Base-by-base conservation (phyloP, 2,329 filamentous ascomycete genomes). In the Sporothrix humicola region DNA sequence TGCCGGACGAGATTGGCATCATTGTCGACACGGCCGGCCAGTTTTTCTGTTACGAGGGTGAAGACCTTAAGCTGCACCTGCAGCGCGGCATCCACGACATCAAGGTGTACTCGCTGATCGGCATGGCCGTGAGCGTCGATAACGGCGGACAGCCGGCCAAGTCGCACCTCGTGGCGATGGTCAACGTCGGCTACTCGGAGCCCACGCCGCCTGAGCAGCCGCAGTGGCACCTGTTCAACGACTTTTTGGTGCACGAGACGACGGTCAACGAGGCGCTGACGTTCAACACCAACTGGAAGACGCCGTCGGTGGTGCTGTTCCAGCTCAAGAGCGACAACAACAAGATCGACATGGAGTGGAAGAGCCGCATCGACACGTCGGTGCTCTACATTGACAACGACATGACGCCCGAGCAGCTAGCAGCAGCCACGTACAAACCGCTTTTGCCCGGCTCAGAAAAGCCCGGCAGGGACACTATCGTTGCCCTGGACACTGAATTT, bases 201-300 rank as follows among this genome's bases (percentile, higher is more conserved):
- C 84, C 86, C 0, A 85, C 88, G 58, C 81, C 87, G 0, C 86
- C 89, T 0, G 84, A 84, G 3, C 87, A 90, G 76, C 91, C 89
- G 78, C 91, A 92, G 77, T 99, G 97, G 97, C 94, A 98, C 82
- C 83, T 99, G 0, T 98, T 99, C 84, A 99, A 99, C 78, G 96
- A 99, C 82, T 99, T 99, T 79, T 83, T 97, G 50, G 97, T 99
- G 26, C 90, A 92, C 10, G 89, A 97, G 17, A 89, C 91, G 46
- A 88, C 89, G 42, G 91, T 94, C 75, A 71, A 71, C 15, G 95
- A 99, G 80, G 97, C 95, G 0, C 85, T 98, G 20, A 90, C 92
- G 31, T 99, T 98, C 81, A 95, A 95, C 75, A 90, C 94, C 3
- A 88, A 90, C 20, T 99, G 96, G 96, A 99, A 98, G 83, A 87